A percentile compares a stretch with the other conserved stretches of the same genome.
Conservation (phyloP, 1,284 basidiomycete genomes). For the Cutaneotrichosporon sp. region DNA sequence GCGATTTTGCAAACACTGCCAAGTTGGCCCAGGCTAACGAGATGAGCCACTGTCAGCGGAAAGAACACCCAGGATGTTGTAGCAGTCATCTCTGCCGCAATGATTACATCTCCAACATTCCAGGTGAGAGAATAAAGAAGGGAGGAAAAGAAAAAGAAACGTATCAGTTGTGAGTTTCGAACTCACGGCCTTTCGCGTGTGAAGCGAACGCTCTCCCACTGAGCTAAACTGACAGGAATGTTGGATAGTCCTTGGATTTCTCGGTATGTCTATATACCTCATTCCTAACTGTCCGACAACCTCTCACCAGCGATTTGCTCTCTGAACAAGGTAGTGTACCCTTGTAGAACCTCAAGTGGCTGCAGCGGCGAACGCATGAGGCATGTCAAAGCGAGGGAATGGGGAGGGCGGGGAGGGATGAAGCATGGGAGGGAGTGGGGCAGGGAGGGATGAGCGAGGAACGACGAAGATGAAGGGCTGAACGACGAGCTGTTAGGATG, state of each 20-base stretch:
- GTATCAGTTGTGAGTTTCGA: slow-evolving; percentile 3
- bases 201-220: slow-evolving; percentile 9
- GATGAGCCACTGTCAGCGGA: too few species aligned
- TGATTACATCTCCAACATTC: not conserved
- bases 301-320: too few species aligned
- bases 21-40: too few species aligned
- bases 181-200: slow-evolving; percentile 8
- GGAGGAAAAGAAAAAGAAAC: not conserved
- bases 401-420: not conserved
- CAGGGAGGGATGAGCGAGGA: too few species aligned
- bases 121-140: not conserved
- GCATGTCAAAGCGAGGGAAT: slow-evolving; percentile 7
- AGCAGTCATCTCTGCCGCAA: too few species aligned
- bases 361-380: slow-evolving; percentile 20
- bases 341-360: slow-evolving; percentile 33
- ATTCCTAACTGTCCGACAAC: too few species aligned
- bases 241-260: not conserved
- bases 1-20: too few species aligned
- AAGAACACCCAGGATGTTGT: too few species aligned
- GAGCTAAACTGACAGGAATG: not conserved
- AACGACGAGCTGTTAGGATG: slow-evolving; percentile 34
- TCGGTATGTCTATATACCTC: too few species aligned
- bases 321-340: too few species aligned
- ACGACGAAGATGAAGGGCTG: too few species aligned
- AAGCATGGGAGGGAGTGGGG: too few species aligned